A percentile compares a stretch with the other conserved stretches of the same genome.
Conservation (phyloP, 78 protist species). For the Neovahlkampfia damariscottae region DNA sequence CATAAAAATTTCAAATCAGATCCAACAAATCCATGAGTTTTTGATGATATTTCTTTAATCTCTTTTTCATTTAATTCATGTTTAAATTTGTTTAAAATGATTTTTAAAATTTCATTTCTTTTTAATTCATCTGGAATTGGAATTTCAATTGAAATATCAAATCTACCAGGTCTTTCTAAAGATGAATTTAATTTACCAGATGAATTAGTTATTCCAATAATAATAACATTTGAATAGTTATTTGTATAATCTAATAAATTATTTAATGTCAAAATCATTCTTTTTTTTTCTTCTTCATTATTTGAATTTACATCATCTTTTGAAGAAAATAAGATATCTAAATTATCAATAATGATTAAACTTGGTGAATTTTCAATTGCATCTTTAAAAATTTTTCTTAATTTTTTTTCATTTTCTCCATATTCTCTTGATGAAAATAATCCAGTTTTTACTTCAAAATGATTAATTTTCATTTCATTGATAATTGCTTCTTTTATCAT, state of each 20-base stretch:
- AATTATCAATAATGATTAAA: background rate
- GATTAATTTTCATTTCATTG: constrained; percentile 18
- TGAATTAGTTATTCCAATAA: background rate
- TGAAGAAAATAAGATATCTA: background rate
- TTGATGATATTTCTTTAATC: background rate
- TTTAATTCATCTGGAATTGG: background rate
- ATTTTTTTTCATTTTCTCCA: constrained; percentile 28
- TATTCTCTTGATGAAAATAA: constrained; percentile 27
- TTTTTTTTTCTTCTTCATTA: background rate
- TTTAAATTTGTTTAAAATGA: background rate
- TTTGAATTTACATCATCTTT: background rate
- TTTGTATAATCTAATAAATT: background rate
- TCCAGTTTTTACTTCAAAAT: constrained; percentile 32
- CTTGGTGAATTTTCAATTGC: background rate
- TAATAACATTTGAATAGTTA: background rate
- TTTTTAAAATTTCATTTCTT: background rate
- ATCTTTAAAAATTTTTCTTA: constrained; percentile 24
- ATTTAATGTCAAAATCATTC: background rate
- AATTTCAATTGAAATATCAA: background rate
- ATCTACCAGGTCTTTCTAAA: background rate
- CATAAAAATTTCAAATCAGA: background rate
- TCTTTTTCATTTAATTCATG: background rate
- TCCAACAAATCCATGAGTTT: constrained; percentile 7
- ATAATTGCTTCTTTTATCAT: constrained; percentile 31
- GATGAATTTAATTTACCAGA: background rate